phyloP scores from a whole-genome alignment of 73 alveolate genomes.

The Paramecium bursaria region DNA sequence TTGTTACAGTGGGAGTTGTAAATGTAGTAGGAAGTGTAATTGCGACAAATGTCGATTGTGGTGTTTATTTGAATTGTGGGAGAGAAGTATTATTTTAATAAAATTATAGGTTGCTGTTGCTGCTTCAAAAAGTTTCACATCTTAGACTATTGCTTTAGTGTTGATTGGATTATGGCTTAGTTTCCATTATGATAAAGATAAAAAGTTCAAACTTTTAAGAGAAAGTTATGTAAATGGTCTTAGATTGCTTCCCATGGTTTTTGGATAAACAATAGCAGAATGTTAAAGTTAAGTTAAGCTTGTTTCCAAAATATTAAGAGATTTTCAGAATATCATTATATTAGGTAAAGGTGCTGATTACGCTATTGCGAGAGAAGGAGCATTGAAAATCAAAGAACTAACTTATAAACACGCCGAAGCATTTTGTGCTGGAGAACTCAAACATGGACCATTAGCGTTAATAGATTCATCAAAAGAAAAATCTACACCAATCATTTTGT shows the following conservation, averaged over 20 bases:
- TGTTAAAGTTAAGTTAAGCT: constrained; percentile 64
- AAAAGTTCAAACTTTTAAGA: constrained; percentile 23
- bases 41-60: constrained; percentile 85
- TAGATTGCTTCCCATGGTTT: constrained; percentile 67
- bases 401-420: constrained; percentile 97
- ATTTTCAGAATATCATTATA: constrained; percentile 74
- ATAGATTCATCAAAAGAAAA: constrained; percentile 69
- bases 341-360: constrained; percentile 93
- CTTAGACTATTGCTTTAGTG: constrained; percentile 64
- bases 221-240: constrained; percentile 39
- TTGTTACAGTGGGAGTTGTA: constrained; percentile 82
- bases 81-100: no score
- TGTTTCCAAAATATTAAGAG: constrained; percentile 71
- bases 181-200: constrained; percentile 62
- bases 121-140: constrained; percentile 86
- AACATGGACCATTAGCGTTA: constrained; percentile 88
- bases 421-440: constrained; percentile 94
- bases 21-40: constrained; percentile 82
- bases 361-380: constrained; percentile 96
- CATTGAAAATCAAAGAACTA: constrained; percentile 92
- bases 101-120: no score
- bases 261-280: constrained; percentile 67
- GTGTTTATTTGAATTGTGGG: constrained; percentile 93
- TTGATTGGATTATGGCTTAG: constrained; percentile 73
- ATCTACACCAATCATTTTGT: constrained; percentile 77